Evolutionary conservation across 2,329 filamentous ascomycete genomes (phyloP).

Genomic region (Fusarium sp.): DNA sequence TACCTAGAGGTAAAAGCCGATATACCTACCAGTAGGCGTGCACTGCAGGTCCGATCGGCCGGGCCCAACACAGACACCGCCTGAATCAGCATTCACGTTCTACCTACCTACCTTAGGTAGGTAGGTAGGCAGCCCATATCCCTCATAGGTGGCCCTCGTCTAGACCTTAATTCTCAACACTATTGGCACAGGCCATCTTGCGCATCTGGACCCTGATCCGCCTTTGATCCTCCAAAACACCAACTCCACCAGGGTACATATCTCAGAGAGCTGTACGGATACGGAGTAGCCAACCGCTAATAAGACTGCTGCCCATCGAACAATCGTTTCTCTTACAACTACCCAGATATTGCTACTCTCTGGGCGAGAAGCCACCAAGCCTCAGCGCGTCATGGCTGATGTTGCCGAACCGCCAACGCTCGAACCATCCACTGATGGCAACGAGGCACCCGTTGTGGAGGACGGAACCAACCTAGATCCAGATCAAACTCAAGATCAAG

Average conservation of each 20-base stretch:
- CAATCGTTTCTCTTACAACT: not conserved
- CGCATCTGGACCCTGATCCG: slow-evolving; percentile 19
- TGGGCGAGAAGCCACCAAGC: not conserved
- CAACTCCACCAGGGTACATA: slow-evolving; percentile 22
- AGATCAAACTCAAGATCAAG: slow-evolving; percentile 21
- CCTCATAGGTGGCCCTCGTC: not conserved
- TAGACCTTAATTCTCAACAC: not conserved
- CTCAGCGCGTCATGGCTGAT: slow-evolving; percentile 22
- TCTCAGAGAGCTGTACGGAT: not conserved
- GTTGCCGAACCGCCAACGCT: slow-evolving; percentile 11
- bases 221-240: slow-evolving; percentile 12
- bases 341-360: not conserved
- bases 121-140: not conserved
- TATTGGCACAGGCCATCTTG: not conserved
- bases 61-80: slow-evolving; percentile 29
- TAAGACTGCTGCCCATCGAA: not conserved
- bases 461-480: slow-evolving; percentile 5
- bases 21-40: not conserved
- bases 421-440: slow-evolving; percentile 15
- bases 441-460: slow-evolving; percentile 1
- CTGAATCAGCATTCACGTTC: slow-evolving; percentile 3
- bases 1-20: too few relatives aligned
- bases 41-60: slow-evolving; percentile 3
- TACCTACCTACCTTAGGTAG: too few relatives aligned
- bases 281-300: not conserved